Evolutionary conservation across 1,284 basidiomycete species (phyloP).

Genomic region (Erythrobasidium hasegawianum): DNA sequence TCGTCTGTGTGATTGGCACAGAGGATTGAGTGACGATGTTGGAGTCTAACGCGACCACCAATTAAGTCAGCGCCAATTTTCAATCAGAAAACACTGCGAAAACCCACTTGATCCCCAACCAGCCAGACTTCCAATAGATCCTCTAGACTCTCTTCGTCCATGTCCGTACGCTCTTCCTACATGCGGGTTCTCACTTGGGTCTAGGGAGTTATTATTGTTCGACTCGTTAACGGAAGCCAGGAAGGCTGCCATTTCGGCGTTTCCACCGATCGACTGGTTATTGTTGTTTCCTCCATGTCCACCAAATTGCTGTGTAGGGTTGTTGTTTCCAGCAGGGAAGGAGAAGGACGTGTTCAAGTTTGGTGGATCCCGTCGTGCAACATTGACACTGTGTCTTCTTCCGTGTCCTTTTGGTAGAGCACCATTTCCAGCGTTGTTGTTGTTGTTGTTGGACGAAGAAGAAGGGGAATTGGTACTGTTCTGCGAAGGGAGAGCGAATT

Average conservation of each 20-base stretch:
- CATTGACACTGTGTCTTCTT: constrained; percentile 89
- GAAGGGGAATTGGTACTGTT: background rate
- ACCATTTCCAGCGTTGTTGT: too few relatives aligned
- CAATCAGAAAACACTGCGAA: too few relatives aligned
- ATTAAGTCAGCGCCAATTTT: too few relatives aligned
- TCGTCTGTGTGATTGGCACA: constrained; percentile 33
- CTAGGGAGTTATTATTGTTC: too few relatives aligned
- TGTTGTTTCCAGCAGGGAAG: constrained; percentile 28
- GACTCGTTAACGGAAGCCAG: background rate
- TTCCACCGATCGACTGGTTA: background rate
- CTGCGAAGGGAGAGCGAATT: constrained; percentile 26
- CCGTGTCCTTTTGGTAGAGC: constrained; percentile 69
- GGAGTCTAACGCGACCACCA: background rate
- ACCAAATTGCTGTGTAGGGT: constrained; percentile 18
- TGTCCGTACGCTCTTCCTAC: constrained; percentile 29
- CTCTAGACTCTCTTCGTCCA: constrained; percentile 29
- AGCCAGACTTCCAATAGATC: constrained; percentile 23
- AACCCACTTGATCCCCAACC: constrained; percentile 38
- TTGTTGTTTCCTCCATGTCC: background rate
- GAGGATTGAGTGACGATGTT: constrained; percentile 26
- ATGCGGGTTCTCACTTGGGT: background rate
- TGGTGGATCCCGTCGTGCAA: constrained; percentile 48
- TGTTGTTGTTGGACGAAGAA: constrained; percentile 9
- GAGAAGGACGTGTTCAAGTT: constrained; percentile 20
- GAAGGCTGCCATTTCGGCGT: background rate